phyloP scores from a whole-genome alignment of 345 rosid genomes.

The Hibiscus mutabilis region DNA sequence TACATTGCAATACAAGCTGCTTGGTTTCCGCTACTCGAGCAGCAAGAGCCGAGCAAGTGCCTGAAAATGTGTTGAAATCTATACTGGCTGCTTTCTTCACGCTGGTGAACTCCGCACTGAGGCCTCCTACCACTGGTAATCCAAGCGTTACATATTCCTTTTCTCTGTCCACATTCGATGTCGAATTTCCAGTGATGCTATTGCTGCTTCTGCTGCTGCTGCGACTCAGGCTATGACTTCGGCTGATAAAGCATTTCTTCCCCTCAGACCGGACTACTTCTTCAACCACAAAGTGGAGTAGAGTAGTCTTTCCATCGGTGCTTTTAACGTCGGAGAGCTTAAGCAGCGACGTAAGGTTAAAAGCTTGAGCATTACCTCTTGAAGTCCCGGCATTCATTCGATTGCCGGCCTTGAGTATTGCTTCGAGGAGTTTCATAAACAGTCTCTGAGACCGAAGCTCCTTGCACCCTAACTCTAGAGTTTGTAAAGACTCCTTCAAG shows the following conservation, averaged over 20 bases:
- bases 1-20: conserved; percentile 26
- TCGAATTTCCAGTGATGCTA: conserved; percentile 17
- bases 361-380: conserved; percentile 87
- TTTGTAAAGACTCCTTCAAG: conserved; percentile 34
- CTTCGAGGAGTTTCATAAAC: conserved; percentile 79
- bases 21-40: conserved; percentile 40
- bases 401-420: conserved; percentile 87
- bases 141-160: conserved; percentile 63
- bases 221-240: conserved; percentile 35
- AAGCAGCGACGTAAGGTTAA: conserved; percentile 57
- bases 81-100: conserved; percentile 72
- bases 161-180: conserved; percentile 47
- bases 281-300: conserved; percentile 83
- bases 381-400: conserved; percentile 91
- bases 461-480: conserved; percentile 56
- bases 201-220: conserved; percentile 23
- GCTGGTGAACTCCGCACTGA: conserved; percentile 62
- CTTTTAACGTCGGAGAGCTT: conserved; percentile 87
- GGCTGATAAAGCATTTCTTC: conserved; percentile 52
- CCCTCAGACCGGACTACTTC: conserved; percentile 82
- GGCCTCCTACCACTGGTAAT: conserved; percentile 66
- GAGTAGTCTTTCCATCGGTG: conserved; percentile 66
- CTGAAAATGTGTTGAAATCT: conserved; percentile 40
- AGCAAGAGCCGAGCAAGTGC: conserved; percentile 39
- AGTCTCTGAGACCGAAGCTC: conserved; percentile 69